Percentiles rank a stretch among this genome's conserved stretches.
These are phyloP conservation scores for Fagopyrum esculentum DNA, from an alignment of 148 eudicot species.

Conservation along the genomic window DNA sequence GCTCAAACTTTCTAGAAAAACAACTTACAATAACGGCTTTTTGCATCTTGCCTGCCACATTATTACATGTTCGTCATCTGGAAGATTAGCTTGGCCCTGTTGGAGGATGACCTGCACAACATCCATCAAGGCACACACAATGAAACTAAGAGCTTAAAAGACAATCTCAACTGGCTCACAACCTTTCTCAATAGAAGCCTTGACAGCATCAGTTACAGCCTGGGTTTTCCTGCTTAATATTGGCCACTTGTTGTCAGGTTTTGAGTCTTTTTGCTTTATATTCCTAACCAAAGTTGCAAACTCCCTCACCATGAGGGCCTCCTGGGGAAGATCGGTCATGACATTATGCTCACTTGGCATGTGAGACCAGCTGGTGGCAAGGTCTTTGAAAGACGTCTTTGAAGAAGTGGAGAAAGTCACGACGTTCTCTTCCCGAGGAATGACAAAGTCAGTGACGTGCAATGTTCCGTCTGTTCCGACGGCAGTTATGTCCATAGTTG, in stretches of 20 bases:
- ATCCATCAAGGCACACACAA: too few species aligned
- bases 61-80: too few species aligned
- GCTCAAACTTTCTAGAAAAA: too few species aligned
- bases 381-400: slow-evolving; percentile 20
- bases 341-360: slow-evolving; percentile 32
- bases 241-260: slow-evolving; percentile 41
- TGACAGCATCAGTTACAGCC: slow-evolving; percentile 17
- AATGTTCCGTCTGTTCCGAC: slow-evolving; percentile 43
- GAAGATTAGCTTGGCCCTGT: too few species aligned
- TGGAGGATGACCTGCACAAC: too few species aligned
- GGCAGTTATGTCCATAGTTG: slow-evolving; percentile 41
- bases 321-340: slow-evolving; percentile 38
- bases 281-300: slow-evolving; percentile 35
- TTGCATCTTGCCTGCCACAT: too few species aligned
- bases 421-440: slow-evolving; percentile 25
- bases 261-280: slow-evolving; percentile 22
- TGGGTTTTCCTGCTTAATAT: slow-evolving; percentile 34
- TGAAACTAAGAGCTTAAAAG: too few species aligned
- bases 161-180: slow-evolving; percentile 32
- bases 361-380: slow-evolving; percentile 28
- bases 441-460: slow-evolving; percentile 30
- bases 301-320: slow-evolving; percentile 43
- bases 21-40: too few species aligned
- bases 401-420: slow-evolving; percentile 29
- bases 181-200: slow-evolving; percentile 36